phyloP scores from a whole-genome alignment of 495 filamentous ascomycete species.

The Astrocystis sublimbata region DNA sequence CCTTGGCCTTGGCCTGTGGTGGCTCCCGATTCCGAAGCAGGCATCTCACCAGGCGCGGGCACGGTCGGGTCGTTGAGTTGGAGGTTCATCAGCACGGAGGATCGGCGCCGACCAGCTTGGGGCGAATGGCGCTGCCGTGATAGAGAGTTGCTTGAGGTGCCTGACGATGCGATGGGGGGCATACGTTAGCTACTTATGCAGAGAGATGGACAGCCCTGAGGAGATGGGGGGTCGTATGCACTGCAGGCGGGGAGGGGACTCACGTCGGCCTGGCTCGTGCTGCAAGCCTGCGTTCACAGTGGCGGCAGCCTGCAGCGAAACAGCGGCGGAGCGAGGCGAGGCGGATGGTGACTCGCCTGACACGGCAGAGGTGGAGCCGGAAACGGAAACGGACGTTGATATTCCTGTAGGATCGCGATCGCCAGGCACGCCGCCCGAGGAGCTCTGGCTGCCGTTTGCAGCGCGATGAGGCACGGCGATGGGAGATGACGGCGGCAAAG shows the following conservation, averaged over 20 bases:
- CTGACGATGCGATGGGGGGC: conserved; percentile 26
- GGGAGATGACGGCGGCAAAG: conserved; percentile 61
- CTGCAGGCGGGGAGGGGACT: background rate
- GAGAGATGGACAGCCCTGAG: too few species aligned
- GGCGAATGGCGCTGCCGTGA: conserved; percentile 56
- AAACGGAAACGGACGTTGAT: too few species aligned
- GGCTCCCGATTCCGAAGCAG: conserved; percentile 39
- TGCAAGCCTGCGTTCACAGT: conserved; percentile 71
- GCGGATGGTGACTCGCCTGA: conserved; percentile 50
- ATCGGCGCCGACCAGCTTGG: conserved; percentile 62
- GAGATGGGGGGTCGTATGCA: too few species aligned
- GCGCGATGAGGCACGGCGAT: conserved; percentile 36
- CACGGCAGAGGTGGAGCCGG: conserved; percentile 21
- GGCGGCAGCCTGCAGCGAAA: conserved; percentile 66
- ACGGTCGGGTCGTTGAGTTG: conserved; percentile 67
- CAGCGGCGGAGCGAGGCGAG: conserved; percentile 60
- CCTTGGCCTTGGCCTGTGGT: too few species aligned
- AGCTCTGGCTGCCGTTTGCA: conserved; percentile 28
- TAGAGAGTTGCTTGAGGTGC: conserved; percentile 56
- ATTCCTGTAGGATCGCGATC: too few species aligned
- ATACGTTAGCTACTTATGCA: conserved; percentile 23
- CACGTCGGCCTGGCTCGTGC: conserved; percentile 59
- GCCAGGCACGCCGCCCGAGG: conserved; percentile 15
- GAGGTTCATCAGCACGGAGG: conserved; percentile 70
- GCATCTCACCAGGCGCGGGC: conserved; percentile 66